Base-by-base conservation (phyloP, 352 stramenopile genomes). In the Saprolegnia diclina region DNA sequence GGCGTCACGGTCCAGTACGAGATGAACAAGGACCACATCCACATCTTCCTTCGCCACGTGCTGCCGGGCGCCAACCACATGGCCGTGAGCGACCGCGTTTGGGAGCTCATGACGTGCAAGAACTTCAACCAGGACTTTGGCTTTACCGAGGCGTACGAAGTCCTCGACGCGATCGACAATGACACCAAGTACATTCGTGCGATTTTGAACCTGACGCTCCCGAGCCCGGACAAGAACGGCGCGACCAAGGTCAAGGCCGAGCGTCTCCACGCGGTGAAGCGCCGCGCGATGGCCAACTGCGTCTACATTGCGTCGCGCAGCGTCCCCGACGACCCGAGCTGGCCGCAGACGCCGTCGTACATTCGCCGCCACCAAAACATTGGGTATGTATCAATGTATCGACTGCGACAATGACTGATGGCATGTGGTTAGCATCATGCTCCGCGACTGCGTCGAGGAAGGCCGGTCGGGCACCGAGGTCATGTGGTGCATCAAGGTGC, bases 1-100 rank as follows among this genome's bases (percentile, higher is more conserved):
- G 87, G 87, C 5, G 73, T 95, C 29, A 81, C 92, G 57, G 87
- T 95, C 44, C 87, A 95, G 74, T 95, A 95, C 67, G 87, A 95
- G 52, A 91, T 93, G 77, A 84, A 76, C 71, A 91, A 92, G 72
- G 83, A 90, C 52, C 83, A 92, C 66, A 89, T 93, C 84, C 79
- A 80, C 24, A 92, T 95, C 65, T 95, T 88, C 71, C 92, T 92
- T 74, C 83, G 85, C 29, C 85, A 93, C 66, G 83, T 90, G 71
- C 77, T 95, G 19, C 92, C 89, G 71, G 86, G 87, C 56, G 87
- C 81, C 71, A 85, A 91, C 65, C 75, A 85, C 46, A 79, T 89
- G 63, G 83, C 88, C 44, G 63, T 52, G 29, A 52, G 19, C 38
- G 63, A 69, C 53, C 82, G 92, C 59, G 71, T 95, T 18, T 95